phyloP scores from a whole-genome alignment of 495 filamentous ascomycete genomes.

The Lophium mytilinum region DNA sequence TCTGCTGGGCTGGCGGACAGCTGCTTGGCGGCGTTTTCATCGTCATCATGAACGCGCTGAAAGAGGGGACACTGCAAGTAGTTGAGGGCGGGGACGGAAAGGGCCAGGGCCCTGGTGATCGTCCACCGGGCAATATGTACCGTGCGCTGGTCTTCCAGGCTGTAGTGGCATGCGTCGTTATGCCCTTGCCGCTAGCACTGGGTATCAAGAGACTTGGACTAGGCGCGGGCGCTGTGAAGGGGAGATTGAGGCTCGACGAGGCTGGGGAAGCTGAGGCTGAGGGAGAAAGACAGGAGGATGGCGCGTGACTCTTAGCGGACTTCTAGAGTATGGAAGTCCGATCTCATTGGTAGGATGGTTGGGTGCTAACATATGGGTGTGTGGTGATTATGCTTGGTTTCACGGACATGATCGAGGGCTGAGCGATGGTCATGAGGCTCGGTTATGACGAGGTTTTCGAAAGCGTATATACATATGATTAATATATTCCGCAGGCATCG shows the following conservation, averaged over 20 bases:
- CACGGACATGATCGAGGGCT: too few relatives aligned
- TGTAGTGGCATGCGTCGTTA: conserved; percentile 54
- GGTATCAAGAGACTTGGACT: conserved; percentile 46
- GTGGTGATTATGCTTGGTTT: too few relatives aligned
- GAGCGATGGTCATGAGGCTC: too few relatives aligned
- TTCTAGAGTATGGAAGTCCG: too few relatives aligned
- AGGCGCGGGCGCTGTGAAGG: conserved; percentile 46
- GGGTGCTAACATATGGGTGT: too few relatives aligned
- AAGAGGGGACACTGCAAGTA: conserved; percentile 34
- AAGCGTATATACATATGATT: too few relatives aligned
- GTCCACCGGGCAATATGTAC: conserved; percentile 62
- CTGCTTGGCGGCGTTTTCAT: conserved; percentile 76
- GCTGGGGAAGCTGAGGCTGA: conserved; percentile 3
- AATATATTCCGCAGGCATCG: too few relatives aligned
- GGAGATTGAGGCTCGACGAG: conserved; percentile 52
- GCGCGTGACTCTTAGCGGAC: neutral
- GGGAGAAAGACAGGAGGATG: conserved; percentile 2
- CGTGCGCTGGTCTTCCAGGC: conserved; percentile 70
- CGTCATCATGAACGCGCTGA: conserved; percentile 70
- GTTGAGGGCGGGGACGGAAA: conserved; percentile 1
- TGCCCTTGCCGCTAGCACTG: conserved; percentile 58
- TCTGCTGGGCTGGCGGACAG: conserved; percentile 79
- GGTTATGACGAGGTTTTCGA: too few relatives aligned
- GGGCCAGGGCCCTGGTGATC: conserved; percentile 29
- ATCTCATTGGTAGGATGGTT: too few relatives aligned